A percentile compares a stretch with the other conserved stretches of the same genome.
Conservation (phyloP, 176 grass and related monocot species). For the Coix lacrymajobi region DNA sequence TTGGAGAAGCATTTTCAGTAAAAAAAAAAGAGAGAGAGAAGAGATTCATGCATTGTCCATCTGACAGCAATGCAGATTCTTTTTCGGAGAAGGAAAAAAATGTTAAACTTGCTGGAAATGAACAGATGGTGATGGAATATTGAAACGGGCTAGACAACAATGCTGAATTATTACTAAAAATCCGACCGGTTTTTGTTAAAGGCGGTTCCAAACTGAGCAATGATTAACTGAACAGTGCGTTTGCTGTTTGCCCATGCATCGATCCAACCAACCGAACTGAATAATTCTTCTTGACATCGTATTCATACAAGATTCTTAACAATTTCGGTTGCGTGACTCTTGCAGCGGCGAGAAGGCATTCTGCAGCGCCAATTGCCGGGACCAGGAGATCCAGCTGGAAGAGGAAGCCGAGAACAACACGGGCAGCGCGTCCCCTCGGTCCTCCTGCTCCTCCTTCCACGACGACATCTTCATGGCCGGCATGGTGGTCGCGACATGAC, state of each 20-base stretch:
- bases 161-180: neutral
- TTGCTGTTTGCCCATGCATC: neutral
- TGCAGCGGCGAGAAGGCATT: slow-evolving; percentile 90
- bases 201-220: neutral
- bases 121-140: neutral
- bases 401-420: slow-evolving; percentile 58
- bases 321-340: neutral
- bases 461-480: slow-evolving; percentile 88
- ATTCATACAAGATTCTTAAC: neutral
- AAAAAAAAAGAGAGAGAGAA: too few species aligned
- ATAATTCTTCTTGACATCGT: neutral
- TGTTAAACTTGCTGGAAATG: neutral
- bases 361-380: slow-evolving; percentile 69
- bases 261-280: neutral
- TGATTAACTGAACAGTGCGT: neutral
- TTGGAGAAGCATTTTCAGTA: neutral
- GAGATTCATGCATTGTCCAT: neutral
- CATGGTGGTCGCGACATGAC: slow-evolving; percentile 61
- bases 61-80: neutral
- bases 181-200: neutral
- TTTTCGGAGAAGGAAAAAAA: neutral
- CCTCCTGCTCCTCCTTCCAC: slow-evolving; percentile 40
- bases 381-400: slow-evolving; percentile 67
- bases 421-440: slow-evolving; percentile 15
- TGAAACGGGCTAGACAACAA: neutral